These are phyloP conservation scores for Penicillium cinerascens DNA, from an alignment of 495 filamentous ascomycete genomes.

Conservation along the genomic window DNA sequence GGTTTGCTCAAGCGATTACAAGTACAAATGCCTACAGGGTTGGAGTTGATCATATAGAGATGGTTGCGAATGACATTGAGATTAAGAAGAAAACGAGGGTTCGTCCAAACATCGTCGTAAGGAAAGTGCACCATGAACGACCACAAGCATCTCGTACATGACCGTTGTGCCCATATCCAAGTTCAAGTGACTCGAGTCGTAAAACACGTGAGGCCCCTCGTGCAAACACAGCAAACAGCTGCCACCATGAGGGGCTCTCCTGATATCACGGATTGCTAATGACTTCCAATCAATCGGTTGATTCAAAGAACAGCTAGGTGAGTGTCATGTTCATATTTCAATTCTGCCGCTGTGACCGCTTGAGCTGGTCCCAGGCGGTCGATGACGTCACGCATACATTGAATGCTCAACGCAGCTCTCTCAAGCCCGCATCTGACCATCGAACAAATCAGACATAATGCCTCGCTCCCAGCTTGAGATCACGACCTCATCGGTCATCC, in stretches of 20 bases:
- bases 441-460: constrained; percentile 45
- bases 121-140: not conserved
- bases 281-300: not conserved
- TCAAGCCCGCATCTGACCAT: not conserved
- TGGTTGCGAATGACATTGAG: not conserved
- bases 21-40: not conserved
- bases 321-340: not conserved
- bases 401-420: not conserved
- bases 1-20: not conserved
- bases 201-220: constrained; percentile 9
- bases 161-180: not conserved
- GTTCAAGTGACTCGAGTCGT: not conserved
- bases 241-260: constrained; percentile 18
- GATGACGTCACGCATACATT: constrained; percentile 1
- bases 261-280: not conserved
- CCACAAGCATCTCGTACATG: not conserved
- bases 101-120: not conserved
- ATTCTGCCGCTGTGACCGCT: too few species aligned
- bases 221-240: constrained; percentile 26
- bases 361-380: too few species aligned
- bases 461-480: constrained; percentile 70
- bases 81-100: not conserved
- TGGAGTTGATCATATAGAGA: not conserved
- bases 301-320: constrained; percentile 2
- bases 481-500: constrained; percentile 66